Conservation (phyloP, 345 rosid genomes). For the Syzygium grande region DNA sequence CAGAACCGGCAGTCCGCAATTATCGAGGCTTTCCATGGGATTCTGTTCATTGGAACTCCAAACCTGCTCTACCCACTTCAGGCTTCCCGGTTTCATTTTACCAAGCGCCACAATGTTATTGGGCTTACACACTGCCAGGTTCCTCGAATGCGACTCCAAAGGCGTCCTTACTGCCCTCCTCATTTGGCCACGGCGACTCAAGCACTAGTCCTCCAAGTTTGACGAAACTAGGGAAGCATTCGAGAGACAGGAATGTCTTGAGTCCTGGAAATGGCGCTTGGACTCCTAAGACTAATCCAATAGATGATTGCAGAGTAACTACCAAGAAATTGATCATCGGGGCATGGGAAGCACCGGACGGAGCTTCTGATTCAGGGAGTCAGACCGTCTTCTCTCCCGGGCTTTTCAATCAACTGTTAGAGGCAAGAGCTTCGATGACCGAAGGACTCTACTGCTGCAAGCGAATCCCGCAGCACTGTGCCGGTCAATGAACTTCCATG, state of each 20-base stretch:
- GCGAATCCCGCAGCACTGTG: conserved; percentile 77
- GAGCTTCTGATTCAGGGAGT: not conserved
- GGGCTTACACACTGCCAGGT: conserved; percentile 22
- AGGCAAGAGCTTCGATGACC: conserved; percentile 5
- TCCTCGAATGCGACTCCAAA: not conserved
- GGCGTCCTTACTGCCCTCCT: not conserved
- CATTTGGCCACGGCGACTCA: not conserved
- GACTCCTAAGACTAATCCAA: conserved; percentile 28
- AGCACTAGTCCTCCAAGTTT: not conserved
- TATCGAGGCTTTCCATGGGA: conserved; percentile 16
- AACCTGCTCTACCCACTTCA: not conserved
- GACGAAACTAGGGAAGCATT: conserved; percentile 48
- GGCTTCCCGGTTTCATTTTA: conserved; percentile 32
- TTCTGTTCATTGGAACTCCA: not conserved
- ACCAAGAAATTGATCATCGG: conserved; percentile 15
- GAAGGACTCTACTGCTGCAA: conserved; percentile 34
- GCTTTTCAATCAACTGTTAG: conserved; percentile 35
- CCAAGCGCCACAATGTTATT: conserved; percentile 34
- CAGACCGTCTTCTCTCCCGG: conserved; percentile 16
- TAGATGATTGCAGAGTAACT: conserved; percentile 26
- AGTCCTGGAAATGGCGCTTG: conserved; percentile 4
- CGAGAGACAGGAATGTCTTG: conserved; percentile 33
- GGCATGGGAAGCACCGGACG: not conserved
- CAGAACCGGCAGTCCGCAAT: not conserved
- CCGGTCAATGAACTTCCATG: conserved; percentile 60